Conservation (phyloP, 2,329 filamentous ascomycete species). For the Neopestalotiopsis sp. region DNA sequence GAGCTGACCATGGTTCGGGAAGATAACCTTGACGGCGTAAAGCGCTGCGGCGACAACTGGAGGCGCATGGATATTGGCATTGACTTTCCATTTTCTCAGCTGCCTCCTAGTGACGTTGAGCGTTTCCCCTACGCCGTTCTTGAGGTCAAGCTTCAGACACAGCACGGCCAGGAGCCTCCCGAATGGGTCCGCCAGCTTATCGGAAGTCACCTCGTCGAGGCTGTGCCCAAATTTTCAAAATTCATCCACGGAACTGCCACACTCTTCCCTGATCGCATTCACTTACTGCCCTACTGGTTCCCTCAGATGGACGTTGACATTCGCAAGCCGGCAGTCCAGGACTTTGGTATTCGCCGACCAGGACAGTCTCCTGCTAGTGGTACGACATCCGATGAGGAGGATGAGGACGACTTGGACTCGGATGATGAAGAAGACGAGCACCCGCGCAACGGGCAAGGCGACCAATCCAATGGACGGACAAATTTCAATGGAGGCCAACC, state of each 20-base stretch:
- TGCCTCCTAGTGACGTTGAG: slow-evolving; percentile 83
- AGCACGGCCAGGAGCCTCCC: slow-evolving; percentile 91
- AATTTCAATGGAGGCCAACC: slow-evolving; percentile 26
- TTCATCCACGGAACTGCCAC: slow-evolving; percentile 95
- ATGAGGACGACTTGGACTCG: slow-evolving; percentile 74
- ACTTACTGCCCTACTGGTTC: slow-evolving; percentile 95
- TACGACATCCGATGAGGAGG: slow-evolving; percentile 78
- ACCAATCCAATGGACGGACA: slow-evolving; percentile 20
- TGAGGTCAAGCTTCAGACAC: slow-evolving; percentile 97
- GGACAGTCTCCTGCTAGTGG: slow-evolving; percentile 75
- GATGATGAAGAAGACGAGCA: slow-evolving; percentile 61
- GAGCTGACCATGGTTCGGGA: slow-evolving; percentile 95
- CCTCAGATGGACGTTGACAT: slow-evolving; percentile 99
- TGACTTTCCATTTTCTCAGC: slow-evolving; percentile 90
- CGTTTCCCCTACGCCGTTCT: slow-evolving; percentile 95
- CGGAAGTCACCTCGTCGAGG: slow-evolving; percentile 92
- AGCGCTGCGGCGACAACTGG: slow-evolving; percentile 87
- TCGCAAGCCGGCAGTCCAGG: slow-evolving; percentile 85
- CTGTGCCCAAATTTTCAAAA: slow-evolving; percentile 99
- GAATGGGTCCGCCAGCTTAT: slow-evolving; percentile 96
- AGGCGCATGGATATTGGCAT: slow-evolving; percentile 96
- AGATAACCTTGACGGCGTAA: slow-evolving; percentile 86
- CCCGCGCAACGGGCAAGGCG: slow-evolving; percentile 41
- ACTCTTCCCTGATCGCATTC: slow-evolving; percentile 84
- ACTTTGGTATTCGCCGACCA: slow-evolving; percentile 88